Evolutionary conservation across 2,329 filamentous ascomycete genomes (phyloP).

Genomic region (Clonostachys solani): DNA sequence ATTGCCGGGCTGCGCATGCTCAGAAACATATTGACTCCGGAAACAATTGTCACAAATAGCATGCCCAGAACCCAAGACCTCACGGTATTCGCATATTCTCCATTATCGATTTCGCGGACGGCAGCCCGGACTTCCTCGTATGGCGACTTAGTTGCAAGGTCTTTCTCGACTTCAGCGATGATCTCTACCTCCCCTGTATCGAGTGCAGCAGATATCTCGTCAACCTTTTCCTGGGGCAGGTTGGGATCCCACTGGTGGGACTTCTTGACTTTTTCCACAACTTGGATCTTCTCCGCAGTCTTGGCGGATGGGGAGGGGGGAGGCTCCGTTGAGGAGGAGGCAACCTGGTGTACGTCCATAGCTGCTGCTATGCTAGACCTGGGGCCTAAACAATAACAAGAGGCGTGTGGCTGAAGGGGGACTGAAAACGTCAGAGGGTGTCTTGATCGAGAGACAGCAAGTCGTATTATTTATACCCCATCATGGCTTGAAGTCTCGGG

Average conservation of each 20-base stretch:
- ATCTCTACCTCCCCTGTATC: constrained; percentile 32
- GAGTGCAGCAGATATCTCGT: constrained; percentile 40
- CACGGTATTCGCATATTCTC: constrained; percentile 52
- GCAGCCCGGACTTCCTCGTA: constrained; percentile 18
- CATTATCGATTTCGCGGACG: constrained; percentile 39
- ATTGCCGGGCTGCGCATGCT: constrained; percentile 43
- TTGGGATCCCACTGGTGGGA: constrained; percentile 49
- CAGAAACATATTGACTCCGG: constrained; percentile 52
- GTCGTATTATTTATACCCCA: too few relatives aligned
- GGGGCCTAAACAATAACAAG: too few relatives aligned
- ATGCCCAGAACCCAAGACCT: constrained; percentile 56
- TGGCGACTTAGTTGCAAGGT: constrained; percentile 43
- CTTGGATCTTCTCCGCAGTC: too few relatives aligned
- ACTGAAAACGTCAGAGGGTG: too few relatives aligned
- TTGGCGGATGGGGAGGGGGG: too few relatives aligned
- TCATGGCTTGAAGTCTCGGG: too few relatives aligned
- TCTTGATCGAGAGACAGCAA: too few relatives aligned
- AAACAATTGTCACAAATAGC: constrained; percentile 52
- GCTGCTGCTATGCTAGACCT: too few relatives aligned
- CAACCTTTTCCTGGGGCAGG: constrained; percentile 42
- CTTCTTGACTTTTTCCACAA: not conserved
- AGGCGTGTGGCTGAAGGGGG: too few relatives aligned
- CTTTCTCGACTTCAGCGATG: constrained; percentile 34
- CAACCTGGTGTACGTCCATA: too few relatives aligned
- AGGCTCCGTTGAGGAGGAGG: too few relatives aligned